Evolutionary conservation across 2,329 filamentous ascomycete species (phyloP), one percentile per base, ranked within the genome.

Genomic region (Botrytis cinerea): DNA sequence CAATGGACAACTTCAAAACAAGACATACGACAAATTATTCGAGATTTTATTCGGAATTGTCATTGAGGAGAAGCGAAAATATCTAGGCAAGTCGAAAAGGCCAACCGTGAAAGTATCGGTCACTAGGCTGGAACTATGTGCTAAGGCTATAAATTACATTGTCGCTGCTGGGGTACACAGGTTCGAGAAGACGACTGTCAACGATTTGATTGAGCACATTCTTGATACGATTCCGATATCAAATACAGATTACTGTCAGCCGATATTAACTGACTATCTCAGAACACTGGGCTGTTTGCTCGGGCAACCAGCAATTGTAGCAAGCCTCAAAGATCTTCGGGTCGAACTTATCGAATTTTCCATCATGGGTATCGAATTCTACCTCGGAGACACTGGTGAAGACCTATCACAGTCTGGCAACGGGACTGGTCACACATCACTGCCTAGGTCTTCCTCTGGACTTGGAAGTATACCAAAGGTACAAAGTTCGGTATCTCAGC

Each of bases 151-250:
- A 73, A 91, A 93, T 71, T 85, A 91, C 40, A 88, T 92, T 38
- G 87, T 97, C 66, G 90, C 92, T 76, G 87, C 91, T 71, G 92
- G 93, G 35, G 85, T 91, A 46, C 83, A 86, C 32, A 91, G 88
- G 74, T 82, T 98, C 75, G 92, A 90, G 79, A 85, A 86, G 74
- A 97, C 94, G 81, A 95, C 94, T 0, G 85, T 95, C n/a, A 88
- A 91, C 77, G 89, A 92, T 9, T 84, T 98, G 25, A 85, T 97
- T 76, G 90, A 94, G 76, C 94, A 97, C 82, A 91, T 98, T 75
- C 91, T 89, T 4, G 90, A 97, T 76, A 89, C 90, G 28, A 85
- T 97, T 5, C 88, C 90, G 2, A 87, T 85, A 25, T 82, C 86
- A 1, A 87, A 90, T 71, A 89, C 89, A 22, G 86, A 85, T 2